Conservation (phyloP, 1,139 yeast species). For the Yarrowia galli region DNA sequence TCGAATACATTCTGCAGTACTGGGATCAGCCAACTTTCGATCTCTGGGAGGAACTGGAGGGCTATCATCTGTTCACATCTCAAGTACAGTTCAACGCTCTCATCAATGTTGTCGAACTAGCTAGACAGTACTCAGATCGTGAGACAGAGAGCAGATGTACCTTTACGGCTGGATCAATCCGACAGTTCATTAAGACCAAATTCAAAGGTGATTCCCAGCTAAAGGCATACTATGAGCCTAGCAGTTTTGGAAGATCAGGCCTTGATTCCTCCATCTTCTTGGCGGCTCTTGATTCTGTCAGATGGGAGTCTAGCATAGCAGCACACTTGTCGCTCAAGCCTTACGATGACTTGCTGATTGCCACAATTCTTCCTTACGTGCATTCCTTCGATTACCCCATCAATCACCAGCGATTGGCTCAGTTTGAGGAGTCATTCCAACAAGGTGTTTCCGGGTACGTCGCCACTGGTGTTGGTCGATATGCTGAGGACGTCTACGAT, state of each 20-base stretch:
- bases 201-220: conserved; percentile 44
- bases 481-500: conserved; percentile 92
- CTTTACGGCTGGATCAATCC: conserved; percentile 50
- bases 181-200: conserved; percentile 50
- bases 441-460: conserved; percentile 40
- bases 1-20: conserved; percentile 64
- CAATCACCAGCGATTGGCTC: conserved; percentile 59
- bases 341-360: conserved; percentile 47
- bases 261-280: conserved; percentile 80
- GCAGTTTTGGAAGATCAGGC: conserved; percentile 61
- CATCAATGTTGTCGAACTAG: conserved; percentile 61
- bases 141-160: conserved; percentile 49
- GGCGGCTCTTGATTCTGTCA: conserved; percentile 56
- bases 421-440: conserved; percentile 42
- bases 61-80: conserved; percentile 79
- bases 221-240: conserved; percentile 9
- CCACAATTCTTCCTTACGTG: conserved; percentile 49
- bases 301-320: conserved; percentile 47
- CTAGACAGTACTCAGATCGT: conserved; percentile 53
- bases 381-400: conserved; percentile 72
- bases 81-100: conserved; percentile 76
- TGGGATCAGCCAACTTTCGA: conserved; percentile 81
- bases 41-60: conserved; percentile 88
- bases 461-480: conserved; percentile 67
- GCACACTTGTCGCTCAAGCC: conserved; percentile 49